Base-by-base conservation (phyloP, 306 rosid genomes). In the Castanea crenata region DNA sequence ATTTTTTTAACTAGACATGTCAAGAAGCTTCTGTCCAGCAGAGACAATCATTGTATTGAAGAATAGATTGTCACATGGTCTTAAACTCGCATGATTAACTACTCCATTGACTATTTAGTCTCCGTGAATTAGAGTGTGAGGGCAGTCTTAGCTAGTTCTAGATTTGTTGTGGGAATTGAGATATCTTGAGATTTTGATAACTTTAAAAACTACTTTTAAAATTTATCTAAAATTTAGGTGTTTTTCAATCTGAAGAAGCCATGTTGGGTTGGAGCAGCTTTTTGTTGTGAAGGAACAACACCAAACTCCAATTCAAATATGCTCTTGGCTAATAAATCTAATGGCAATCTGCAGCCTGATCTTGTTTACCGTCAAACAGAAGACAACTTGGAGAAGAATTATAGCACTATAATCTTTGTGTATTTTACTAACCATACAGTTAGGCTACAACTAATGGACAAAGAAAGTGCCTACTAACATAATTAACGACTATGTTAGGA, bases 341-440 rank as follows among this genome's bases (percentile, higher is more conserved):
- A 75, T 55, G 5, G 32, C 59, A 81, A 76, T 78, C 79, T 75
- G 55, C 83, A 32, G 15, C n/a, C 29, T 77, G 74, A 23, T 21
- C 74, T 84, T 78, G 85, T 87, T 88, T 88, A 85, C 85, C 85
- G 74, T 83, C 88, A 82, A 74, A 73, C 77, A 18, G 44, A 54
- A 41, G 76, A 80, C 68, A 25, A 3, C 5, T 54, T 59, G 20
- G 46, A 74, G 63, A 69, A 85, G 74, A 57, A 56, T 55, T 2
- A 5, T 74, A 52, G 56, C 41, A 70, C 4, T 13, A 67, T 13
- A 3, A 49, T 67, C 51, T 16, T 2, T 3, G 44, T 64, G 13
- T 20, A 64, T 64, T 64, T 15, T 64, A 38, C 21, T 20, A 23
- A 10, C 65, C 65, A 23, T 64, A 64, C 32, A 4, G 67, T 23